Conservation (phyloP, 805 yeast species). For the Suhomyces vadensis region DNA sequence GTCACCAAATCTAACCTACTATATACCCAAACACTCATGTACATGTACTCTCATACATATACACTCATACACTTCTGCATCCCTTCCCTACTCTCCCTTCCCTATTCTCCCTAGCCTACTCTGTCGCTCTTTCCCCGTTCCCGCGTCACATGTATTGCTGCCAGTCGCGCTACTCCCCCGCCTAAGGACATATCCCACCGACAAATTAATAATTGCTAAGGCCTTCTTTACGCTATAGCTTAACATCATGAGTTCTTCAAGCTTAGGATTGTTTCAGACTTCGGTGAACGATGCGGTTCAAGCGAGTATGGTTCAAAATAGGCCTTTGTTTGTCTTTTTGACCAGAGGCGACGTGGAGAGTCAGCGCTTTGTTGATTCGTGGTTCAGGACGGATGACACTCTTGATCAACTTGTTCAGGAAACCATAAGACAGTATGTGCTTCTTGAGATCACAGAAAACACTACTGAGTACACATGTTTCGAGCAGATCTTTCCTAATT, state of each 20-base stretch:
- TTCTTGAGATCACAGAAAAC: slow-evolving; percentile 18
- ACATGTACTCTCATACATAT: too few species aligned
- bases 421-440: slow-evolving; percentile 12
- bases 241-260: not conserved
- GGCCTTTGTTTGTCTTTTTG: slow-evolving; percentile 28
- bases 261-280: slow-evolving; percentile 6
- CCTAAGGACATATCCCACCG: too few species aligned
- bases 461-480: slow-evolving; percentile 34
- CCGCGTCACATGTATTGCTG: too few species aligned
- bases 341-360: slow-evolving; percentile 15
- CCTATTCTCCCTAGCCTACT: too few species aligned
- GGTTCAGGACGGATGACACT: slow-evolving; percentile 6
- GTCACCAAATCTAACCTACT: too few species aligned
- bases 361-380: slow-evolving; percentile 16
- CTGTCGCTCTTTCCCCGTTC: too few species aligned
- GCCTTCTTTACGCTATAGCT: not conserved
- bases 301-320: slow-evolving; percentile 14
- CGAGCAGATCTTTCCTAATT: slow-evolving; percentile 55
- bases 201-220: too few species aligned
- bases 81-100: too few species aligned
- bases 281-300: slow-evolving; percentile 28
- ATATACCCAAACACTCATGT: too few species aligned
- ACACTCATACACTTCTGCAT: too few species aligned
- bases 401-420: slow-evolving; percentile 5
- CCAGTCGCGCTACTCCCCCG: too few species aligned